These are phyloP conservation scores for Leishmania lainsoni DNA, from an alignment of 208 protist genomes.

Conservation along the genomic window DNA sequence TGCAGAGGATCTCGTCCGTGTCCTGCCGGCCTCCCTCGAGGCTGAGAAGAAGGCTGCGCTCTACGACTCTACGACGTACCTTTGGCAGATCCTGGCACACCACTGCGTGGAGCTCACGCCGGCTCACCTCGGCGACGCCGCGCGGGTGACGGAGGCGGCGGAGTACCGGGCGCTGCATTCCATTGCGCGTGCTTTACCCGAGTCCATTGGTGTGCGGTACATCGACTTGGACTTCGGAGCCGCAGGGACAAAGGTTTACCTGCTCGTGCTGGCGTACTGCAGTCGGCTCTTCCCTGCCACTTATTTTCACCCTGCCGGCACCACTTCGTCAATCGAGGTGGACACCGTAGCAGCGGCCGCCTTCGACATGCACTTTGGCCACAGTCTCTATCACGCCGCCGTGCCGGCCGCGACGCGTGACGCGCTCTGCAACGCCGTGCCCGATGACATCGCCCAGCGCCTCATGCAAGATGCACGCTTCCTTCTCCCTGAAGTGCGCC, in stretches of 20 bases:
- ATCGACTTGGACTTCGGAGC: constrained; percentile 69
- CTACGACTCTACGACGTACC: constrained; percentile 32
- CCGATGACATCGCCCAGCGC: constrained; percentile 40
- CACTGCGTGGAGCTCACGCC: constrained; percentile 63
- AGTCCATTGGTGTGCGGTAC: constrained; percentile 46
- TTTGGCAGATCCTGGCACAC: constrained; percentile 50
- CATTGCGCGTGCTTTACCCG: constrained; percentile 67
- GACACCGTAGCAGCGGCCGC: constrained; percentile 7
- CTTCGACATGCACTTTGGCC: constrained; percentile 18
- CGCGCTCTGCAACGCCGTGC: constrained; percentile 48
- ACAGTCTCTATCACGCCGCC: constrained; percentile 36
- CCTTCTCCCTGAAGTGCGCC: constrained; percentile 57
- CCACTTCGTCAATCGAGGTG: background rate
- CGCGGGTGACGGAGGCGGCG: constrained; percentile 49
- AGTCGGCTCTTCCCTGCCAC: constrained; percentile 55
- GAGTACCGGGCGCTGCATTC: constrained; percentile 68
- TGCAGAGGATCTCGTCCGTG: constrained; percentile 48
- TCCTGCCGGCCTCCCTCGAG: constrained; percentile 22
- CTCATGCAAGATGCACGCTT: constrained; percentile 45
- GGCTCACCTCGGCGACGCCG: constrained; percentile 64
- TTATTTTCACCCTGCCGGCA: background rate
- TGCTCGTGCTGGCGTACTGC: constrained; percentile 76
- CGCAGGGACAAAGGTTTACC: constrained; percentile 62
- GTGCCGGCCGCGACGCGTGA: constrained; percentile 25
- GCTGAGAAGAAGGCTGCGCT: constrained; percentile 23